A percentile compares a stretch with the other conserved stretches of the same genome.
These are phyloP conservation scores for Aleurites moluccanus DNA, from an alignment of 441 rosid genomes.

Conservation along the genomic window DNA sequence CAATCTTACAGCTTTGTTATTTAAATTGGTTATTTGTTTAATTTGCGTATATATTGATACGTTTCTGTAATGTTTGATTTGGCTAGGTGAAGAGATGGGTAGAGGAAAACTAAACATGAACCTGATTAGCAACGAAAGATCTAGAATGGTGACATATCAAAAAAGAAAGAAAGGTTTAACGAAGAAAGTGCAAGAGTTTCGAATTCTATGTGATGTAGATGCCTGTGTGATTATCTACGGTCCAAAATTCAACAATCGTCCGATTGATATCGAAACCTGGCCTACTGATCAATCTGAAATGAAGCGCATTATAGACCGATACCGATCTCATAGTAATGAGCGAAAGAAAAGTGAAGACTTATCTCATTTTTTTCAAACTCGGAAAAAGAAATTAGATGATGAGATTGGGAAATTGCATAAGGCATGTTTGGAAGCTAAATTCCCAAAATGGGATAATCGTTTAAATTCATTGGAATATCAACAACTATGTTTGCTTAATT, in stretches of 20 bases:
- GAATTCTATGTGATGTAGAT: slow-evolving; percentile 25
- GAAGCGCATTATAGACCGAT: slow-evolving; percentile 11
- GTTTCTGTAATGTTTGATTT: too few species aligned
- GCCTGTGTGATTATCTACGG: slow-evolving; percentile 23
- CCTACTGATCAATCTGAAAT: slow-evolving; percentile 8
- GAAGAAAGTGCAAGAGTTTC: slow-evolving; percentile 25
- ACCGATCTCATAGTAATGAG: not conserved
- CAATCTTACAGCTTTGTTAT: too few species aligned
- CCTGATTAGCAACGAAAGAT: slow-evolving; percentile 23
- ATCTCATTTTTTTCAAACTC: slow-evolving; percentile 14
- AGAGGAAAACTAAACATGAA: slow-evolving; percentile 25
- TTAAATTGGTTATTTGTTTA: too few species aligned
- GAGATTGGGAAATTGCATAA: slow-evolving; percentile 14
- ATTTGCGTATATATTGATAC: too few species aligned
- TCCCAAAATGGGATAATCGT: slow-evolving; percentile 17
- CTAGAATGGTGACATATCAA: slow-evolving; percentile 23
- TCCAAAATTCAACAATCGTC: slow-evolving; percentile 12
- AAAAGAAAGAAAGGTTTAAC: slow-evolving; percentile 26
- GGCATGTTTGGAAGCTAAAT: slow-evolving; percentile 10
- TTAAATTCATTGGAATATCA: not conserved
- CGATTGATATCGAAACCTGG: slow-evolving; percentile 13
- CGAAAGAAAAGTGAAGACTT: slow-evolving; percentile 23
- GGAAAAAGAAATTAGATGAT: slow-evolving; percentile 20
- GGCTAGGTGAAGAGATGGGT: slow-evolving; percentile 16
- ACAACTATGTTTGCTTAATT: slow-evolving; percentile 4